A percentile compares a stretch with the other conserved stretches of the same genome.
phyloP scores from a whole-genome alignment of 2,329 filamentous ascomycete genomes.

The Talaromyces sp. region DNA sequence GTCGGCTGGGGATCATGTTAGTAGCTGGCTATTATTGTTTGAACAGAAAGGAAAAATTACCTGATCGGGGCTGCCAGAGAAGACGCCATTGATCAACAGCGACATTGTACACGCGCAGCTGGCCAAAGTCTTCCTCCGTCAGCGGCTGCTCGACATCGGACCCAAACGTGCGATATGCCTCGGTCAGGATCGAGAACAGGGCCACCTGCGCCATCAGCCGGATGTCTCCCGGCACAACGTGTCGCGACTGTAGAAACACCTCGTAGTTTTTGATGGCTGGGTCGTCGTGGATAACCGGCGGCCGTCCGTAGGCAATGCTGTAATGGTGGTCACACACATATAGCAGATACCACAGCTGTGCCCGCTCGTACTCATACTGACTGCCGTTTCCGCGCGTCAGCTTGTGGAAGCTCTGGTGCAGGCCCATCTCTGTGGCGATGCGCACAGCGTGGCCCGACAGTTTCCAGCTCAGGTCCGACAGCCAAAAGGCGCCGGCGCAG shows the following conservation, averaged over 20 bases:
- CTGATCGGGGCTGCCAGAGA: slow-evolving; percentile 42
- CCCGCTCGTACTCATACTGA: slow-evolving; percentile 50
- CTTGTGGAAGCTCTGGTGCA: slow-evolving; percentile 51
- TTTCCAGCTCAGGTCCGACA: slow-evolving; percentile 57
- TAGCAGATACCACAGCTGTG: slow-evolving; percentile 57
- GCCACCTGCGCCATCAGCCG: slow-evolving; percentile 55
- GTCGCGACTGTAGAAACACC: slow-evolving; percentile 47
- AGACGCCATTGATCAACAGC: slow-evolving; percentile 49
- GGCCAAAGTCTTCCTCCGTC: slow-evolving; percentile 47
- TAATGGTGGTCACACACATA: slow-evolving; percentile 65
- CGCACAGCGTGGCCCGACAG: slow-evolving; percentile 55
- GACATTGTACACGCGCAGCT: slow-evolving; percentile 43
- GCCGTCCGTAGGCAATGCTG: slow-evolving; percentile 56
- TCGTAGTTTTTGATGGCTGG: slow-evolving; percentile 54
- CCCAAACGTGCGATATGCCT: slow-evolving; percentile 53
- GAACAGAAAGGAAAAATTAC: slow-evolving; percentile 18
- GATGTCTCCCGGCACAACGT: slow-evolving; percentile 51
- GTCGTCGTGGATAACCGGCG: slow-evolving; percentile 55
- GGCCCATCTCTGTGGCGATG: slow-evolving; percentile 53
- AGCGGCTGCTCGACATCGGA: slow-evolving; percentile 50
- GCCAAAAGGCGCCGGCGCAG: slow-evolving; percentile 53
- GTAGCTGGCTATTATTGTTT: neutral
- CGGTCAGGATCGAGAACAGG: slow-evolving; percentile 54
- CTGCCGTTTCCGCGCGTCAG: slow-evolving; percentile 44
- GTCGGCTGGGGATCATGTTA: slow-evolving; percentile 23